Evolutionary conservation across 805 yeast species (phyloP).

Genomic region (Scheffersomyces amazonensis): DNA sequence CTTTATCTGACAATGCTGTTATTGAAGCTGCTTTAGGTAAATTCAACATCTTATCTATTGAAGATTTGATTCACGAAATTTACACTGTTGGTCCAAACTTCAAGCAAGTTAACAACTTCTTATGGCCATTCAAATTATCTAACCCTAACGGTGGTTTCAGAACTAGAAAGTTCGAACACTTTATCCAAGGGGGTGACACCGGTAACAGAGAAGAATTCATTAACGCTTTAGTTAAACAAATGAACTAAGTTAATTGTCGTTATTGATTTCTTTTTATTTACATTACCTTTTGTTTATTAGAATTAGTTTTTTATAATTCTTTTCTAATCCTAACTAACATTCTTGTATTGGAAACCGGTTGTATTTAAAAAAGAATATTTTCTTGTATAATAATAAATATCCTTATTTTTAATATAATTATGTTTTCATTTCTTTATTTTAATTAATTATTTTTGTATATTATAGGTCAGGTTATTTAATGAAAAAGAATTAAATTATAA

Average conservation of each 20-base stretch:
- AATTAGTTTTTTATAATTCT: constrained; percentile 1
- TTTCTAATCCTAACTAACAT: not conserved
- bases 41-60: constrained; percentile 88
- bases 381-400: not conserved
- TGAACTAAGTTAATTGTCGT: constrained; percentile 59
- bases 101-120: constrained; percentile 97
- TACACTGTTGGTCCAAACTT: constrained; percentile 97
- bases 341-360: not conserved
- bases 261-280: constrained; percentile 1
- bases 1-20: constrained; percentile 83
- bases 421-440: not conserved
- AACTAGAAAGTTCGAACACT: constrained; percentile 95
- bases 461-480: not conserved
- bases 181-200: constrained; percentile 96
- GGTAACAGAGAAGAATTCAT: constrained; percentile 98
- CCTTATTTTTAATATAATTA: not conserved
- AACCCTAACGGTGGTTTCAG: constrained; percentile 99
- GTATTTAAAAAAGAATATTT: not conserved
- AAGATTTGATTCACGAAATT: constrained; percentile 94
- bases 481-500: too few relatives aligned
- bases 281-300: constrained; percentile 1
- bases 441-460: too few relatives aligned
- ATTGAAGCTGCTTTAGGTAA: constrained; percentile 86
- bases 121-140: constrained; percentile 97
- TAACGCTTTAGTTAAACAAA: constrained; percentile 89